Evolutionary conservation across 225 moss, liverwort and hornwort genomes (phyloP), one percentile per base, ranked within the genome.

Genomic region (Sphagnum contortum): DNA sequence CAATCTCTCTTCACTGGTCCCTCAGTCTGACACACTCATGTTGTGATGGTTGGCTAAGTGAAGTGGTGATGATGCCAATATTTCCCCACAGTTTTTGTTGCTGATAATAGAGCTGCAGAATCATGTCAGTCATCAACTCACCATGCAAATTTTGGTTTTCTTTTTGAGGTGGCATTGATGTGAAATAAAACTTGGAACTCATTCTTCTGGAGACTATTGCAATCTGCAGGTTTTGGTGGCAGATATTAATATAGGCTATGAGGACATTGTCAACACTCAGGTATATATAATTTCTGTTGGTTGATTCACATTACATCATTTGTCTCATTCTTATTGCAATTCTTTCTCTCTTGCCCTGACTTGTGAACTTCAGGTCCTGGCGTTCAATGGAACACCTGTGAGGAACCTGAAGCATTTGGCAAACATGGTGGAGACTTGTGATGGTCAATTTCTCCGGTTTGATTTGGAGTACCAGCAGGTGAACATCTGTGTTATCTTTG

Each of bases 401-500:
- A 83, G 78, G 77, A 98, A 98, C 79, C 75, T 98, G 58, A 91
- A 91, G 84, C 98, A 98, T 71, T 79, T 98, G 76, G 93, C 89
- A 14, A 85, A 61, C 76, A 93, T 98, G 98, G 98, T 98, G 62
- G 98, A 93, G 72, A 91, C 79, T 70, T 98, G 93, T 59, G 72
- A 85, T 47, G 90, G 89, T 13, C 87, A 86, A 54, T 98, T 91
- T 84, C 80, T 98, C 58, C 90, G 98, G 53, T 98, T 98, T 71
- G 98, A 98, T 50, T 87, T 98, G 45, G 96, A 98, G 64, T 98
- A 98, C 68, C 98, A 98, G 72, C 98, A 98, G 93, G 96, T 98
- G 55, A 45, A 49, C 56, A 62, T 45, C 48, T 12, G 2, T 45
- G 1, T n/a, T 14, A 14, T 54, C 57, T 8, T 5, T 68, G 44